These are phyloP conservation scores for Boletus speciosus DNA, from an alignment of 768 basidiomycete species.

Conservation along the genomic window DNA sequence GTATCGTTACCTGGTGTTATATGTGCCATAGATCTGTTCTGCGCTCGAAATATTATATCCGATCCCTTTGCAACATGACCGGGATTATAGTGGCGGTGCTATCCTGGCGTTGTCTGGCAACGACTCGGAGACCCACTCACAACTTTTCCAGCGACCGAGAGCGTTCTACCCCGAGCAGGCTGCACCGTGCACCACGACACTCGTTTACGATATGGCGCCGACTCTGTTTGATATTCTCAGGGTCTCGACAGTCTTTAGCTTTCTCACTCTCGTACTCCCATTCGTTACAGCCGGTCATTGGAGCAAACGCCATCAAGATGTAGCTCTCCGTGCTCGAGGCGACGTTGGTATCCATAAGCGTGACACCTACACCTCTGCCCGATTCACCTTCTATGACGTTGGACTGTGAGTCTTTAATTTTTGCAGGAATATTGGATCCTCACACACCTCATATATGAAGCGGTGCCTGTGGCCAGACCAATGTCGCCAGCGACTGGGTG, in stretches of 20 bases:
- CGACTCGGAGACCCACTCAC: not conserved
- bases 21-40: constrained; percentile 14
- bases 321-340: constrained; percentile 46
- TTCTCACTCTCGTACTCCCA: constrained; percentile 35
- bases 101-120: constrained; percentile 17
- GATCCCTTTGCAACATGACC: not conserved
- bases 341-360: constrained; percentile 42
- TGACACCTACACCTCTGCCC: constrained; percentile 29
- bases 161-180: constrained; percentile 4
- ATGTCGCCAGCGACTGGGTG: constrained; percentile 42
- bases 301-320: constrained; percentile 42
- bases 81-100: constrained; percentile 9
- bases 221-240: constrained; percentile 11
- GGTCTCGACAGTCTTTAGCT: constrained; percentile 30
- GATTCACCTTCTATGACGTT: constrained; percentile 56
- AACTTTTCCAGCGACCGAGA: not conserved
- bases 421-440: constrained; percentile 2
- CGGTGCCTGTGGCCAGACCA: constrained; percentile 53
- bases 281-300: constrained; percentile 34
- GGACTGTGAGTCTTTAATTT: constrained; percentile 40
- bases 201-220: constrained; percentile 13
- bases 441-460: constrained; percentile 29
- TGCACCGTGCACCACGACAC: constrained; percentile 13
- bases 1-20: constrained; percentile 13
- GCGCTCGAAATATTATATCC: not conserved